A percentile compares a stretch with the other conserved stretches of the same genome.
Conservation (phyloP, 2,329 filamentous ascomycete species). For the Sclerotinia glacialis region DNA sequence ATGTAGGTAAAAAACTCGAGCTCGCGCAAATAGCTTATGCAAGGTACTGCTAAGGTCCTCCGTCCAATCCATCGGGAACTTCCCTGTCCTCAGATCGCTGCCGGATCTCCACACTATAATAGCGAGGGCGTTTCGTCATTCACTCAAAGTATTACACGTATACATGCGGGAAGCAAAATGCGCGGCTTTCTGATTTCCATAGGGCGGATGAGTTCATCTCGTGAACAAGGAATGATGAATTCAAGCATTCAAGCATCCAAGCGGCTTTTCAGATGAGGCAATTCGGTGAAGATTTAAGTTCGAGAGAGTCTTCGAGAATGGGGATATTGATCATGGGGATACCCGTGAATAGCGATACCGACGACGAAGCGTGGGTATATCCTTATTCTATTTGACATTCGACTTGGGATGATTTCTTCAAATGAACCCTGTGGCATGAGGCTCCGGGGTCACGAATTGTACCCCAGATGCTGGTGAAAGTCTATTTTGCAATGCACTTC, state of each 20-base stretch:
- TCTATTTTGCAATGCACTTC: not conserved
- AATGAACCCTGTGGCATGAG: not conserved
- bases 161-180: not conserved
- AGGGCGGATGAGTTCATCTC: not conserved
- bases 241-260: not conserved
- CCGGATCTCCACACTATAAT: not conserved
- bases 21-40: not conserved
- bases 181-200: not conserved
- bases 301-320: not conserved
- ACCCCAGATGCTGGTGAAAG: constrained; percentile 6
- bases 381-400: not conserved
- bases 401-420: not conserved
- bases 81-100: constrained; percentile 10
- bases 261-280: not conserved
- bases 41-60: not conserved
- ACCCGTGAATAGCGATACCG: not conserved
- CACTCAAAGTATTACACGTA: not conserved
- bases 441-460: not conserved
- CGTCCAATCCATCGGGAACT: not conserved
- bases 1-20: constrained; percentile 2
- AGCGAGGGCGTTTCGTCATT: not conserved
- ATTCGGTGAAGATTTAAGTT: not conserved
- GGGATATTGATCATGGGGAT: not conserved
- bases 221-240: not conserved
- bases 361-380: not conserved